Conservation (phyloP, 805 yeast genomes). For the Yarrowia keelungensis region DNA sequence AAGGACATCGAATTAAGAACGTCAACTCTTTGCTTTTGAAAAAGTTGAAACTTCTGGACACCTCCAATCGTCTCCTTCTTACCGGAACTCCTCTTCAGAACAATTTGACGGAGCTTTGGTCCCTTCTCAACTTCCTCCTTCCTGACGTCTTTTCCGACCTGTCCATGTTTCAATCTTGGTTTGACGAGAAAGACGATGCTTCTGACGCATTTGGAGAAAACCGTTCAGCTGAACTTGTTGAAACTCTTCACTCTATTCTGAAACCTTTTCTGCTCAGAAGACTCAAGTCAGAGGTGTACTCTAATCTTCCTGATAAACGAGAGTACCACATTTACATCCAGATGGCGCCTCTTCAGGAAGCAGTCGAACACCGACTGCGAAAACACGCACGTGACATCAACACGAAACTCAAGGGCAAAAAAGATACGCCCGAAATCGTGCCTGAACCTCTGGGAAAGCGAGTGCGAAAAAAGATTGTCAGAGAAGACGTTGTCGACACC, state of each 20-base stretch:
- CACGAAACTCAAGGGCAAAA: not conserved
- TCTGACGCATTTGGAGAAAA: slow-evolving; percentile 51
- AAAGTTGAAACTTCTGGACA: slow-evolving; percentile 67
- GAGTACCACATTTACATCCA: slow-evolving; percentile 84
- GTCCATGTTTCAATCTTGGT: slow-evolving; percentile 91
- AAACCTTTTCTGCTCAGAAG: slow-evolving; percentile 88
- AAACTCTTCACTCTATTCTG: slow-evolving; percentile 82
- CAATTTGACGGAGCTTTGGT: slow-evolving; percentile 89
- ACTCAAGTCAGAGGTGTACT: slow-evolving; percentile 74
- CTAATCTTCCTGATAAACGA: slow-evolving; percentile 81
- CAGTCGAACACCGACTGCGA: slow-evolving; percentile 57
- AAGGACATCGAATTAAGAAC: slow-evolving; percentile 92
- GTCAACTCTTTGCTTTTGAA: slow-evolving; percentile 76
- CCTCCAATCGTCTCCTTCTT: slow-evolving; percentile 72
- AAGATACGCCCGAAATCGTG: not conserved
- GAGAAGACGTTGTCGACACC: slow-evolving; percentile 24
- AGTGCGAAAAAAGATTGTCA: not conserved
- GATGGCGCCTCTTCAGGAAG: slow-evolving; percentile 66
- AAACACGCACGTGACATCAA: not conserved
- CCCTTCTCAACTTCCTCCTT: slow-evolving; percentile 83
- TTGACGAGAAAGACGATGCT: slow-evolving; percentile 62
- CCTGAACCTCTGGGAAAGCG: slow-evolving; percentile 23
- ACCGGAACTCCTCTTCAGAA: slow-evolving; percentile 98
- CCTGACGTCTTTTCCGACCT: slow-evolving; percentile 94
- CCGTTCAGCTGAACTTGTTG: slow-evolving; percentile 63